Base-by-base conservation (phyloP, 768 basidiomycete species). In the Lactarius sp. region DNA sequence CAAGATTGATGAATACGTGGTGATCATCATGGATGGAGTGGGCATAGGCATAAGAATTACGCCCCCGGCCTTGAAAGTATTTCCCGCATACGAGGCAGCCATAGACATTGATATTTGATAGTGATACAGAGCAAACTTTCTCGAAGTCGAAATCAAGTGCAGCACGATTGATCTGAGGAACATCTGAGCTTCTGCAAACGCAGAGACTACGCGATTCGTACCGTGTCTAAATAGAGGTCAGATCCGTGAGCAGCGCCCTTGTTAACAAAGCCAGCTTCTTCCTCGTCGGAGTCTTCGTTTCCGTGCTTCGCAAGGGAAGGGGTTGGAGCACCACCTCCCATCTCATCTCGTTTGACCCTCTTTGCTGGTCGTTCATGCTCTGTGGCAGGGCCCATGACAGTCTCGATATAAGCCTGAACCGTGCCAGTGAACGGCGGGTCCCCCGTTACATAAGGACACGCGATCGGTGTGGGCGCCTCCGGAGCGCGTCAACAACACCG, bases 1-100 rank as follows among this genome's bases (percentile, higher is more conserved):
- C 88, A 37, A 98, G 81, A 75, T 98, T 94, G 70, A 99, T 91
- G 80, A 94, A 99, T 61, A 98, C 97, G 71, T 98, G 94, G 73
- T 99, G 95, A 75, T 97, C 95, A 64, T 98, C 94, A 71, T 95
- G 92, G 66, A 99, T 95, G 52, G 94, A 90, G 76, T 99, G 97
- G 16, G 94, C 85, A 75, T 97, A 99, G 27, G 97, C 97, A 73
- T 94, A 94, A 61, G 94, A 94, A 51, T 82, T 92, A 67, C 88
- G 87, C 41, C 97, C 96, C 70, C 97, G 81, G 31, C 97, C 97
- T 80, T 98, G 96, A 73, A 97, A 98, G 75, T 98, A 99, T 78
- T 97, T 98, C 60, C 97, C 97, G 73, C 93, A 95, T 16, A 98
- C 95, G 58, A 99, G 84, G 73, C 97, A 99, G 39, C 92, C 94